Conservation (phyloP, 176 grass and related monocot species). For the Hyparrhenia diplandra region DNA sequence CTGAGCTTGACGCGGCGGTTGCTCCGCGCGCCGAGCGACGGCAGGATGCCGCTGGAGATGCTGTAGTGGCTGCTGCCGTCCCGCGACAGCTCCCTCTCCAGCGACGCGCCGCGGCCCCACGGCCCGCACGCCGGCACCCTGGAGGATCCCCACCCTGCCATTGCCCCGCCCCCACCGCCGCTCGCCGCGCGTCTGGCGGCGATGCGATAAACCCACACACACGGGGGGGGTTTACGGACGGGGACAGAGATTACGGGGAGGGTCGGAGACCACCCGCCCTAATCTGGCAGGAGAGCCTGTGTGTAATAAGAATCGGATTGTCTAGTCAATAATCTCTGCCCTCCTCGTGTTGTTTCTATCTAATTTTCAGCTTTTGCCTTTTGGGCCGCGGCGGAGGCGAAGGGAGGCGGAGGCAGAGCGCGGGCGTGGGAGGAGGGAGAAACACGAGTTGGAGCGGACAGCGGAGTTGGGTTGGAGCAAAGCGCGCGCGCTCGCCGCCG, state of each 20-base stretch:
- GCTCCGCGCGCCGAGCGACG: conserved; percentile 82
- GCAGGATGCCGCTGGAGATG: conserved; percentile 83
- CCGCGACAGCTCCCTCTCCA: conserved; percentile 54
- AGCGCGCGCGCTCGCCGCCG: conserved; percentile 14
- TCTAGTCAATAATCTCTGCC: too few species aligned
- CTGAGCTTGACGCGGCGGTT: conserved; percentile 67
- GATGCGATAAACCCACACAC: not conserved
- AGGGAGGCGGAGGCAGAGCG: not conserved
- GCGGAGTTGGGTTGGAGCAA: not conserved
- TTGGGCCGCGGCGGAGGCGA: not conserved
- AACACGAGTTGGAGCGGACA: not conserved
- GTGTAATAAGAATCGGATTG: not conserved
- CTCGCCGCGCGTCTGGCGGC: too few species aligned
- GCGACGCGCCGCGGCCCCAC: conserved; percentile 19
- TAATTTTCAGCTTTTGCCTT: not conserved
- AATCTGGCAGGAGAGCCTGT: not conserved
- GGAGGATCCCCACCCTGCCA: conserved; percentile 19
- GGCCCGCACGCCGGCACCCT: conserved; percentile 38
- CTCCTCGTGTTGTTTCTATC: not conserved
- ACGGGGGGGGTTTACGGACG: not conserved
- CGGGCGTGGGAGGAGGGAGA: too few species aligned
- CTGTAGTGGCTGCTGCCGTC: conserved; percentile 97
- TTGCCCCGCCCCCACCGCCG: not conserved
- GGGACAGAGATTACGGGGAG: not conserved
- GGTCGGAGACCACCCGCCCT: not conserved